Conservation (phyloP, 2,329 filamentous ascomycete genomes). For the Microdochium bolleyi region DNA sequence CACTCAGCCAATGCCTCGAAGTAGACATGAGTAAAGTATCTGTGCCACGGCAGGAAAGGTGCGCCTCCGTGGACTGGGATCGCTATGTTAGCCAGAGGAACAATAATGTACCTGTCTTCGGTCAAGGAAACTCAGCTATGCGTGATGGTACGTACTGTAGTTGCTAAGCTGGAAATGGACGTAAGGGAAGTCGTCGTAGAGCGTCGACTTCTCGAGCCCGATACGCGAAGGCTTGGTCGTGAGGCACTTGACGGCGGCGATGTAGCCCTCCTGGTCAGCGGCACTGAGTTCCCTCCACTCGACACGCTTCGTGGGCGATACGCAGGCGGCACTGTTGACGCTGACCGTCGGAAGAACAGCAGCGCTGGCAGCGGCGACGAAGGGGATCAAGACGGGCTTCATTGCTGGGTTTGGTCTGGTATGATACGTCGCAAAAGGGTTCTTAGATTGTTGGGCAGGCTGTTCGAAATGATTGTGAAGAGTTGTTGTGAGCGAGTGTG, state of each 20-base stretch:
- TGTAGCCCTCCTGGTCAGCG: constrained; percentile 10
- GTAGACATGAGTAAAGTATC: constrained; percentile 23
- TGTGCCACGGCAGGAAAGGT: constrained; percentile 24
- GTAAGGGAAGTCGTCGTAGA: constrained; percentile 23
- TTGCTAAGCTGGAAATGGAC: constrained; percentile 12
- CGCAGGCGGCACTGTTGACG: neutral
- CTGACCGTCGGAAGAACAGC: neutral
- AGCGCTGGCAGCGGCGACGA: neutral
- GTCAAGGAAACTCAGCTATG: too few species aligned
- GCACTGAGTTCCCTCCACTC: constrained; percentile 9
- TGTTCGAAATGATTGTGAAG: too few species aligned
- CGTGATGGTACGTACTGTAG: neutral
- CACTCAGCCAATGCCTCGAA: constrained; percentile 17
- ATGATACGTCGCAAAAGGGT: neutral
- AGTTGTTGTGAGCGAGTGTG: neutral
- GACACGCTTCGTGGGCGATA: neutral
- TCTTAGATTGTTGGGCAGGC: neutral
- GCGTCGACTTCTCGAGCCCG: constrained; percentile 9
- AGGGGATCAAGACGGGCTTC: neutral
- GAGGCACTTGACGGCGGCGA: constrained; percentile 19
- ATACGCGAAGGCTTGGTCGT: constrained; percentile 14
- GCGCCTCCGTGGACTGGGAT: constrained; percentile 19
- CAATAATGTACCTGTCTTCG: too few species aligned
- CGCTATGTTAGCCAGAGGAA: neutral
- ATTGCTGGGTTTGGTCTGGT: neutral